Evolutionary conservation across 1,284 basidiomycete genomes (phyloP).

Genomic region (Hemileccinum hortonii): DNA sequence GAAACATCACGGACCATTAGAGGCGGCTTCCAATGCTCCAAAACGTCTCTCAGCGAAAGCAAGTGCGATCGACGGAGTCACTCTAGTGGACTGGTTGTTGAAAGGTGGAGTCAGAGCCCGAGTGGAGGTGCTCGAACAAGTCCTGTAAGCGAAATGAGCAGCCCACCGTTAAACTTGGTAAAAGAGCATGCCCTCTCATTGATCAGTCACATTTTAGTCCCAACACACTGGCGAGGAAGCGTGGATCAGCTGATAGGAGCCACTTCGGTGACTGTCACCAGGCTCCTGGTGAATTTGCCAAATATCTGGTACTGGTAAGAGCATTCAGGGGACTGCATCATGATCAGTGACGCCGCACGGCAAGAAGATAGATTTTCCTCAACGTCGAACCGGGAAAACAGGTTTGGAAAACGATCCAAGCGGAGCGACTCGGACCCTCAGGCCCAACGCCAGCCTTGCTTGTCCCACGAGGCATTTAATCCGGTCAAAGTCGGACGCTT

Average conservation of each 20-base stretch:
- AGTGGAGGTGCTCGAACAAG: neutral
- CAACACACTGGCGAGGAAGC: slow-evolving; percentile 16
- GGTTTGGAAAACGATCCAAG: no score
- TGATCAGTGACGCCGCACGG: no score
- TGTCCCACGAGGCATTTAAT: slow-evolving; percentile 17
- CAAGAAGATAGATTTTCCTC: no score
- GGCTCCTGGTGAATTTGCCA: slow-evolving; percentile 7
- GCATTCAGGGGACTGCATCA: no score
- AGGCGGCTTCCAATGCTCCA: neutral
- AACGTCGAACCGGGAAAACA: neutral
- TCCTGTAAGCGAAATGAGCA: neutral
- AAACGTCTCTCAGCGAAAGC: neutral
- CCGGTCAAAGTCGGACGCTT: neutral
- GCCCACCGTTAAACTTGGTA: neutral
- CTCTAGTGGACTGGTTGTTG: neutral
- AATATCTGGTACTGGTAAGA: neutral
- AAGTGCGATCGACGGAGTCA: neutral
- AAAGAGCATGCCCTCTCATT: slow-evolving; percentile 1
- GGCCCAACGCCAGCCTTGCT: slow-evolving; percentile 13
- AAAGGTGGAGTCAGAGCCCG: neutral
- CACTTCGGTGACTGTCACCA: neutral
- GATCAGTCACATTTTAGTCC: neutral
- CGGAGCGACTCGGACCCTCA: no score
- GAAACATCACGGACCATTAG: slow-evolving; percentile 21
- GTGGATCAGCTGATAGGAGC: neutral